Evolutionary conservation across 1,139 yeast genomes (phyloP).

Genomic region (Saccharomyces hybrid): DNA sequence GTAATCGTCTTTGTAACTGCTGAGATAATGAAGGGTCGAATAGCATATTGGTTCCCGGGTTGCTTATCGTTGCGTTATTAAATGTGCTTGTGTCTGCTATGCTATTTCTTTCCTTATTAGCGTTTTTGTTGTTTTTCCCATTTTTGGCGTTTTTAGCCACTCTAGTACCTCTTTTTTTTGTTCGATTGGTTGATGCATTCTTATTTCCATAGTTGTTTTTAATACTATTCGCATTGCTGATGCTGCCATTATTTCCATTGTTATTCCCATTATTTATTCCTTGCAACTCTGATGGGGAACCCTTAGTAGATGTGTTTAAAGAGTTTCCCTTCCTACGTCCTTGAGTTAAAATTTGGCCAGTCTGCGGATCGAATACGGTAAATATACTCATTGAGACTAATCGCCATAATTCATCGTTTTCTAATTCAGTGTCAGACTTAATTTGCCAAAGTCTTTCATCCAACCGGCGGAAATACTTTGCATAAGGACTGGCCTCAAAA

Average conservation of each 20-base stretch:
- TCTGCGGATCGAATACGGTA: constrained; percentile 24
- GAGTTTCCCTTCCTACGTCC: constrained; percentile 10
- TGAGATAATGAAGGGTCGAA: constrained; percentile 23
- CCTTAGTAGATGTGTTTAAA: constrained; percentile 12
- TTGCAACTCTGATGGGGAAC: constrained; percentile 10
- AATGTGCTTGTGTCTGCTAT: constrained; percentile 5
- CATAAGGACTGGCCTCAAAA: constrained; percentile 27
- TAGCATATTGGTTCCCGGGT: constrained; percentile 9
- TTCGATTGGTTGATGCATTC: neutral
- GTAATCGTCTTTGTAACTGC: constrained; percentile 23
- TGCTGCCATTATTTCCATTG: neutral
- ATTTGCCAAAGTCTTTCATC: constrained; percentile 27
- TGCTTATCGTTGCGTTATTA: constrained; percentile 11
- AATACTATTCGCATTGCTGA: neutral
- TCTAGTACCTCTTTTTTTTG: neutral
- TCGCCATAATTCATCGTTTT: constrained; percentile 27
- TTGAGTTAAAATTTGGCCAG: constrained; percentile 22
- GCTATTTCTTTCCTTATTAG: constrained; percentile 9
- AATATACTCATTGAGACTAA: constrained; percentile 22
- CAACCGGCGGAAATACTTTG: constrained; percentile 26
- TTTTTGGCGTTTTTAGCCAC: constrained; percentile 1
- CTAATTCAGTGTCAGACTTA: constrained; percentile 24
- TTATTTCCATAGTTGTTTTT: neutral
- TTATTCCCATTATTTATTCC: constrained; percentile 4
- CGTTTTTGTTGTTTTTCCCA: constrained; percentile 2